Percentiles rank a stretch among this genome's conserved stretches.
These are phyloP conservation scores for Gillenia trifoliata DNA, from an alignment of 306 rosid species.

Conservation along the genomic window DNA sequence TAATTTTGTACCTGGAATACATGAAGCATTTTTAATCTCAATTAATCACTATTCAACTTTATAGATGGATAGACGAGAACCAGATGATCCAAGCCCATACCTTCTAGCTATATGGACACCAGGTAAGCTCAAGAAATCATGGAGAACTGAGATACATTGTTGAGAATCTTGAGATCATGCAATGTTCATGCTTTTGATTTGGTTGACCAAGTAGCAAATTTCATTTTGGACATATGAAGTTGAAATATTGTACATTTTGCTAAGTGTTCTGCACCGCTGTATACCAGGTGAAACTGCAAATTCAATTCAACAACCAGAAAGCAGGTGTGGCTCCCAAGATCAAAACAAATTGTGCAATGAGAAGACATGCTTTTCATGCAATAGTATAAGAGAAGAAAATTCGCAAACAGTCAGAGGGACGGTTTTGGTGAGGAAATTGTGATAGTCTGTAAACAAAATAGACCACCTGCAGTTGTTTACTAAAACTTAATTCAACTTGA, in stretches of 20 bases:
- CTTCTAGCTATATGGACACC: constrained; percentile 98
- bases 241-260: neutral
- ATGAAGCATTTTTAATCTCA: constrained; percentile 13
- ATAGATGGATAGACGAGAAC: constrained; percentile 82
- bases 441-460: constrained; percentile 1
- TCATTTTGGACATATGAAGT: too few species aligned
- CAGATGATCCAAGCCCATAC: constrained; percentile 93
- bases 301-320: constrained; percentile 60
- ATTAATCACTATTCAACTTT: constrained; percentile 21
- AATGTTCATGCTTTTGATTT: neutral
- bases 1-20: constrained; percentile 11
- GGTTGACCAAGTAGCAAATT: neutral
- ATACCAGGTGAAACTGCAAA: constrained; percentile 72
- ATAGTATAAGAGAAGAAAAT: constrained; percentile 63
- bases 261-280: constrained; percentile 11
- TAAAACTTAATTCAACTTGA: constrained; percentile 17
- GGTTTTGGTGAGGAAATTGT: constrained; percentile 49
- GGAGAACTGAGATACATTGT: neutral
- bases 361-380: constrained; percentile 67
- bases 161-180: constrained; percentile 7
- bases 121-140: constrained; percentile 38
- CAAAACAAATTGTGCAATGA: constrained; percentile 49
- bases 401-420: constrained; percentile 84
- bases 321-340: constrained; percentile 55
- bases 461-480: constrained; percentile 10